A percentile compares a stretch with the other conserved stretches of the same genome.
Evolutionary conservation across 441 rosid species (phyloP).

Genomic region (Gossypium schwendimanii): DNA sequence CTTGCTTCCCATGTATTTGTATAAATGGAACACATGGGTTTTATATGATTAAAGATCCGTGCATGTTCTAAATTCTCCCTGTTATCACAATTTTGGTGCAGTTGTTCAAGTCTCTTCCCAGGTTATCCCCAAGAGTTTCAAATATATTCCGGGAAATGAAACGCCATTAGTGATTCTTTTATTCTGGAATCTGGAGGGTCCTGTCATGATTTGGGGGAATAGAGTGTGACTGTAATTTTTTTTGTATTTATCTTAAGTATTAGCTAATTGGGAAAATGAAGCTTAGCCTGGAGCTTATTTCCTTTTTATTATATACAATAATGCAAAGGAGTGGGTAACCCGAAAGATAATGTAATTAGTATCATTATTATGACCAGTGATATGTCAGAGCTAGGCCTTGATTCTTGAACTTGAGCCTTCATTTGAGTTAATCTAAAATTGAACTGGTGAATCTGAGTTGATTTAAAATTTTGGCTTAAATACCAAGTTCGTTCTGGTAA

Average conservation of each 20-base stretch:
- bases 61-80: not conserved
- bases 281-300: not conserved
- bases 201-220: not conserved
- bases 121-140: conserved; percentile 63
- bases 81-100: conserved; percentile 26
- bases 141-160: conserved; percentile 68
- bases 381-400: not conserved
- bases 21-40: not conserved
- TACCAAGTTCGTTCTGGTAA: too few species aligned
- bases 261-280: not conserved
- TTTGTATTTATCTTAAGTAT: not conserved
- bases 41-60: not conserved
- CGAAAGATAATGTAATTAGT: not conserved
- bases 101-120: conserved; percentile 76
- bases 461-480: too few species aligned
- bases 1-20: not conserved
- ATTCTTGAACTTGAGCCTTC: not conserved
- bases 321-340: not conserved
- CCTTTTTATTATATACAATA: not conserved
- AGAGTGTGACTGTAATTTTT: too few species aligned
- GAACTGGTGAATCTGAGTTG: too few species aligned
- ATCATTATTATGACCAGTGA: not conserved
- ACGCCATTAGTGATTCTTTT: conserved; percentile 45
- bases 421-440: too few species aligned
- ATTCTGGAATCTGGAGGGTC: not conserved